Conservation (phyloP, 2,329 filamentous ascomycete species). For the Verticillium nubilum region DNA sequence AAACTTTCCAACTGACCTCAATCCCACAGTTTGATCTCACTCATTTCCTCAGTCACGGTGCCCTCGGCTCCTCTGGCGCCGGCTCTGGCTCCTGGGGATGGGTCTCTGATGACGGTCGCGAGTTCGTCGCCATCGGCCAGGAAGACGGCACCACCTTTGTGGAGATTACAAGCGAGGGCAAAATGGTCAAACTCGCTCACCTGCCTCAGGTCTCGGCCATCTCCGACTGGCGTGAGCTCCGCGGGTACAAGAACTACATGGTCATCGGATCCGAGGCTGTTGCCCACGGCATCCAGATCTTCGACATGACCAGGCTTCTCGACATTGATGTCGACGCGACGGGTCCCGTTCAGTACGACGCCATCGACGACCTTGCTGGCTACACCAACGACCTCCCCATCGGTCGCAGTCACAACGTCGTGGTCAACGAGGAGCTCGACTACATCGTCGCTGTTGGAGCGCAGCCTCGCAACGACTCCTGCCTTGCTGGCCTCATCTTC, state of each 20-base stretch:
- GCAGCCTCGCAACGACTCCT: conserved; percentile 30
- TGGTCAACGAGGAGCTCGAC: conserved; percentile 40
- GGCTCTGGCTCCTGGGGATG: conserved; percentile 39
- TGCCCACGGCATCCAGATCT: conserved; percentile 53
- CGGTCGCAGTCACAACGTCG: conserved; percentile 38
- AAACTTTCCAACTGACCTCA: background rate
- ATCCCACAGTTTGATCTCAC: conserved; percentile 35
- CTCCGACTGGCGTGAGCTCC: conserved; percentile 27
- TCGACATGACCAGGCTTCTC: conserved; percentile 52
- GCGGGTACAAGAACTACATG: conserved; percentile 28
- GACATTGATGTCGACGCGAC: conserved; percentile 35
- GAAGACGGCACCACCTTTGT: conserved; percentile 39
- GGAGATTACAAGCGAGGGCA: conserved; percentile 34
- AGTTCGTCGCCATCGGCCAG: conserved; percentile 39
- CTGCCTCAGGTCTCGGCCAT: conserved; percentile 17
- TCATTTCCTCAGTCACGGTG: conserved; percentile 48
- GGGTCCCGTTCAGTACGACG: conserved; percentile 23
- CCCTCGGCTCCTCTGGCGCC: conserved; percentile 38
- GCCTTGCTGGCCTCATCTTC: conserved; percentile 49
- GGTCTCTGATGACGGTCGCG: conserved; percentile 38
- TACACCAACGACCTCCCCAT: conserved; percentile 23
- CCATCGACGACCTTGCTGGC: conserved; percentile 22
- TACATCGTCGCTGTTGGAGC: conserved; percentile 42
- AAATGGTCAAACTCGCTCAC: conserved; percentile 34
- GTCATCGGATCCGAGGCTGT: conserved; percentile 33